A percentile compares a stretch with the other conserved stretches of the same genome.
phyloP scores from a whole-genome alignment of 192 early-diverging fungal species.

The Coemansia sp. region DNA sequence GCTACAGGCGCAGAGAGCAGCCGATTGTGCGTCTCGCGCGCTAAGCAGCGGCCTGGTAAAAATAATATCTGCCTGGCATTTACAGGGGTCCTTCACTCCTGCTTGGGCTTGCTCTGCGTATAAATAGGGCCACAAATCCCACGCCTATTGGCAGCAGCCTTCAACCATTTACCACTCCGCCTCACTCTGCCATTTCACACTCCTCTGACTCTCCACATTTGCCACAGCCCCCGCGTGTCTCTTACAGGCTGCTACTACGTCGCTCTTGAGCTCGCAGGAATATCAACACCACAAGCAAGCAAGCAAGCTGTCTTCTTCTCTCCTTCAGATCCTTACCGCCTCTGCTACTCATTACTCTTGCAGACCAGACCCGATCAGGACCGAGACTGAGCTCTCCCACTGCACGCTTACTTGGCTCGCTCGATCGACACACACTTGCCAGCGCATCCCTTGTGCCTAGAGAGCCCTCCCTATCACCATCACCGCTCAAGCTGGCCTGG shows the following conservation, averaged over 20 bases:
- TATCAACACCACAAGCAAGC: neutral
- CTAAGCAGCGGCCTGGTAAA: neutral
- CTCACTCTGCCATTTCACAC: neutral
- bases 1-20: neutral
- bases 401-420: neutral
- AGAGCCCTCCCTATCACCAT: neutral
- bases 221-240: neutral
- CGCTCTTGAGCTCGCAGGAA: neutral
- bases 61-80: too few species aligned
- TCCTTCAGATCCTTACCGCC: neutral
- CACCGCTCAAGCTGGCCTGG: neutral
- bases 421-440: neutral
- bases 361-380: neutral
- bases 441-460: neutral
- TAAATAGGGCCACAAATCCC: neutral
- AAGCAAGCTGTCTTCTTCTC: neutral
- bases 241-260: neutral
- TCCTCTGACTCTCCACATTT: neutral
- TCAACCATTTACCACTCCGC: neutral
- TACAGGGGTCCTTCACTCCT: neutral
- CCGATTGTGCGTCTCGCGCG: neutral
- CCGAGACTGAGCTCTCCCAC: neutral
- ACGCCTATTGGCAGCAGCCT: neutral
- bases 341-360: neutral
- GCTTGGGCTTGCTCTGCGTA: neutral